A percentile compares a stretch with the other conserved stretches of the same genome.
These are phyloP conservation scores for Didymella exigua DNA, from an alignment of 2,329 filamentous ascomycete genomes.

Conservation along the genomic window DNA sequence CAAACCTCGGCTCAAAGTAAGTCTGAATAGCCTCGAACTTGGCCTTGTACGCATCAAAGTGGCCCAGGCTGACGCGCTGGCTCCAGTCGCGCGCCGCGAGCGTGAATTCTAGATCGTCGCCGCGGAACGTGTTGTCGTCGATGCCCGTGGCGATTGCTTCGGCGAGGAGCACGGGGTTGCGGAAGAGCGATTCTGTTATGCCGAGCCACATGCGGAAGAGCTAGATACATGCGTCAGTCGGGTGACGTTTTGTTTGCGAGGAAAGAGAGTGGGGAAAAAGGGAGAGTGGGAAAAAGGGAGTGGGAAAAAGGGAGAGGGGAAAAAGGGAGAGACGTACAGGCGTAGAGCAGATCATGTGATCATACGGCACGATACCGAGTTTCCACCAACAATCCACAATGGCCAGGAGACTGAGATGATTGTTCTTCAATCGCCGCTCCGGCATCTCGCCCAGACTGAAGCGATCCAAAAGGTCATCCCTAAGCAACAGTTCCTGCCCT, in stretches of 20 bases:
- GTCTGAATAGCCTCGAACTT: conserved; percentile 87
- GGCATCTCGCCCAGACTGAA: conserved; percentile 80
- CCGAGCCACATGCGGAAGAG: conserved; percentile 96
- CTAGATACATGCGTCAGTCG: no score
- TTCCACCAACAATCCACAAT: conserved; percentile 99
- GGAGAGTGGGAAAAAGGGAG: no score
- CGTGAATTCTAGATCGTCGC: conserved; percentile 95
- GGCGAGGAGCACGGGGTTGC: conserved; percentile 78
- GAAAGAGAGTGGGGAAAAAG: no score
- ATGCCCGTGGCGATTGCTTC: conserved; percentile 85
- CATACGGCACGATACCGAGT: conserved; percentile 91
- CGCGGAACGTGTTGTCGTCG: conserved; percentile 88
- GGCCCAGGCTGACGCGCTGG: conserved; percentile 85
- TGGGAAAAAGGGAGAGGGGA: neutral
- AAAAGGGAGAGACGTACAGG: conserved; percentile 60
- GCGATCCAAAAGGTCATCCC: conserved; percentile 81
- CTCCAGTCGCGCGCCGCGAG: conserved; percentile 97
- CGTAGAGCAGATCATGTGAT: conserved; percentile 99
- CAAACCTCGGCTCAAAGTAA: conserved; percentile 91
- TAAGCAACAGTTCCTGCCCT: conserved; percentile 69
- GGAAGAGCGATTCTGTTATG: conserved; percentile 95
- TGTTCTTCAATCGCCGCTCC: conserved; percentile 78
- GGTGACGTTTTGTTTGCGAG: no score
- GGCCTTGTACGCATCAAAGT: conserved; percentile 92
- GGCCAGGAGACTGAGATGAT: conserved; percentile 88